A percentile compares a stretch with the other conserved stretches of the same genome.
These are phyloP conservation scores for Liriodendron chinense DNA, from an alignment of 164 flowering plant species.

Conservation along the genomic window DNA sequence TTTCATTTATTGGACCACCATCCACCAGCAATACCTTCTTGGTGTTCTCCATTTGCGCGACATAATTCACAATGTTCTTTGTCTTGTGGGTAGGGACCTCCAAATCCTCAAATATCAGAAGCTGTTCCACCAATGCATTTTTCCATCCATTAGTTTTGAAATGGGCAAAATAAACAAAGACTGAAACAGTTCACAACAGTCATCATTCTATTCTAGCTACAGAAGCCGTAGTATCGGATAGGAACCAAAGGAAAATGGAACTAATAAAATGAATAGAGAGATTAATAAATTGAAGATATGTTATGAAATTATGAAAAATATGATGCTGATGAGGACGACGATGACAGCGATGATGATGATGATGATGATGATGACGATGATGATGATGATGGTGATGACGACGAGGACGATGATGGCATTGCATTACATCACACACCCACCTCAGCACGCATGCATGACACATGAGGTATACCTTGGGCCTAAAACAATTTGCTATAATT, in stretches of 20 bases:
- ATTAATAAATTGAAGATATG: not conserved
- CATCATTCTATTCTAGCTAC: not conserved
- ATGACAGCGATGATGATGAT: no score
- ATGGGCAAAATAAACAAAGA: not conserved
- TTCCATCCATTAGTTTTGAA: not conserved
- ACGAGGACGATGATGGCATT: no score
- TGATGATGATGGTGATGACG: no score
- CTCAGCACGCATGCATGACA: no score
- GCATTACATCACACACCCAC: no score
- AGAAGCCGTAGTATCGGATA: not conserved
- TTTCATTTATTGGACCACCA: constrained; percentile 74
- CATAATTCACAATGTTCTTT: constrained; percentile 78
- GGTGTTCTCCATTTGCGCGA: constrained; percentile 59
- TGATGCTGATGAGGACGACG: no score
- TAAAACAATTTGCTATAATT: no score
- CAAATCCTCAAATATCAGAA: constrained; percentile 79
- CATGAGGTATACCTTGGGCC: no score
- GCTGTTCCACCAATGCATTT: constrained; percentile 38
- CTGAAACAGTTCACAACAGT: not conserved
- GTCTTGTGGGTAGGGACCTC: constrained; percentile 86
- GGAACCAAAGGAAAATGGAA: not conserved
- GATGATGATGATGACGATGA: no score
- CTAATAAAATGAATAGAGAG: not conserved
- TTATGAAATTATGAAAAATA: no score
- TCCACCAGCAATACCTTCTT: constrained; percentile 81